Base-by-base conservation (phyloP, 208 protist genomes). In the Wallacemonas sp. region DNA sequence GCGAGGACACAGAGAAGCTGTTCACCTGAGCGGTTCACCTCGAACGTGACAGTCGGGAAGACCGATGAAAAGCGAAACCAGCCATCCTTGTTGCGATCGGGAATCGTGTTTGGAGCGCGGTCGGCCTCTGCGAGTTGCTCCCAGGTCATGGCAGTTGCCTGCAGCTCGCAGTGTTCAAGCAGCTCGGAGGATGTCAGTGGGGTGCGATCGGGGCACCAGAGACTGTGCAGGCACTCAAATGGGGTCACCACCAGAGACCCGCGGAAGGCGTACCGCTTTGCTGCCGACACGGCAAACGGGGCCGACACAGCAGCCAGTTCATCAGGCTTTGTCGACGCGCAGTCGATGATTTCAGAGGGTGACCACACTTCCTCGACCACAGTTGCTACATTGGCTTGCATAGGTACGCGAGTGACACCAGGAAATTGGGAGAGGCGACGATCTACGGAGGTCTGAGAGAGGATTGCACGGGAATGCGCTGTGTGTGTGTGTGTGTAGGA, bases 1-100 rank as follows among this genome's bases (percentile, higher is more conserved):
- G 26, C 19, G 21, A 83, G 27, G 54, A 87, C 41, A n/a, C 48
- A 41, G 11, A 27, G 29, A 26, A 87, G 33, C 23, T 83, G 76
- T 17, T 38, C 43, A 14, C 36, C 49, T 16, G 70, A 32, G 11
- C 80, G 67, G 2, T 81, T 61, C 0, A 87, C 33, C 5, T 27
- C 39, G 36, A 76, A 86, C n/a, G 65, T 60, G n/a, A 68, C 24
- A 29, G 61, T 73, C 4, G 36, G 26, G 33, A 73, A 55, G 0
- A 17, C n/a, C 2, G 60, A 58, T 19, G 58, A 56, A 46, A 73
- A 58, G 30, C 60, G 60, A 23, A 73, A 67, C 58, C 48, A 66
- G 16, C 58, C 58, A 2, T 46, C n/a, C 19, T 62, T 61, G 57
- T 70, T 61, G 48, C 65, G 58, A 23, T 61, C 26, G 11, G 52